Conservation (phyloP, 179 eudicot species). For the Heliamphora pulchella region DNA sequence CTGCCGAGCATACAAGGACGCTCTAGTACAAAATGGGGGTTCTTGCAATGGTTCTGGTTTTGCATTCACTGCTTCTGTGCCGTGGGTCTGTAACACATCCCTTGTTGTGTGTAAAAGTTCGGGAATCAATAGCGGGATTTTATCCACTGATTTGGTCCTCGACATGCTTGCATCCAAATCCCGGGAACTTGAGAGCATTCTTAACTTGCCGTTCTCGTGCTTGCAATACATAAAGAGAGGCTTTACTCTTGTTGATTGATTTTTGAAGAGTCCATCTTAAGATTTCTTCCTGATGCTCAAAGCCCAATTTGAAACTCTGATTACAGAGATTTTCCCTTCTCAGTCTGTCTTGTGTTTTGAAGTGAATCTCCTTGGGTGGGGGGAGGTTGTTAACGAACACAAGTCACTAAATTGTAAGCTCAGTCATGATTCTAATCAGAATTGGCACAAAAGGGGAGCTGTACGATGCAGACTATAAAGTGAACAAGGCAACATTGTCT, state of each 20-base stretch:
- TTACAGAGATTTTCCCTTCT: not conserved
- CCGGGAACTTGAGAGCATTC: conserved; percentile 41
- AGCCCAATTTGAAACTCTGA: not conserved
- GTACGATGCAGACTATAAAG: too few species aligned
- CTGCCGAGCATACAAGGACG: conserved; percentile 59
- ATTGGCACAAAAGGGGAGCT: too few species aligned
- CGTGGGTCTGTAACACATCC: conserved; percentile 79
- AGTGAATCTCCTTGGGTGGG: not conserved
- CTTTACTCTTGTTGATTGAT: conserved; percentile 43
- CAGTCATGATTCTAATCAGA: too few species aligned
- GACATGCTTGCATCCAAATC: conserved; percentile 40
- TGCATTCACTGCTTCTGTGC: conserved; percentile 58
- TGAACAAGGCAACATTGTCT: too few species aligned
- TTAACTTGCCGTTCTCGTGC: conserved; percentile 69
- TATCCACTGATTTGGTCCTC: conserved; percentile 38
- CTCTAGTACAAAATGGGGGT: conserved; percentile 29
- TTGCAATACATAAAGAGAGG: conserved; percentile 57
- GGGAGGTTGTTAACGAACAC: not conserved
- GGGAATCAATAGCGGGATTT: conserved; percentile 18
- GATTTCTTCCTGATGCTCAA: not conserved
- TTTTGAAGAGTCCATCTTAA: not conserved
- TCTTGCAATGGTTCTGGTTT: conserved; percentile 33
- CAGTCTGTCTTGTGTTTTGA: not conserved
- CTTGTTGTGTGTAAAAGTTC: conserved; percentile 69
- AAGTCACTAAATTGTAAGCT: not conserved